Evolutionary conservation across 2,329 filamentous ascomycete species (phyloP).

Genomic region (Sarocladium oryzae): DNA sequence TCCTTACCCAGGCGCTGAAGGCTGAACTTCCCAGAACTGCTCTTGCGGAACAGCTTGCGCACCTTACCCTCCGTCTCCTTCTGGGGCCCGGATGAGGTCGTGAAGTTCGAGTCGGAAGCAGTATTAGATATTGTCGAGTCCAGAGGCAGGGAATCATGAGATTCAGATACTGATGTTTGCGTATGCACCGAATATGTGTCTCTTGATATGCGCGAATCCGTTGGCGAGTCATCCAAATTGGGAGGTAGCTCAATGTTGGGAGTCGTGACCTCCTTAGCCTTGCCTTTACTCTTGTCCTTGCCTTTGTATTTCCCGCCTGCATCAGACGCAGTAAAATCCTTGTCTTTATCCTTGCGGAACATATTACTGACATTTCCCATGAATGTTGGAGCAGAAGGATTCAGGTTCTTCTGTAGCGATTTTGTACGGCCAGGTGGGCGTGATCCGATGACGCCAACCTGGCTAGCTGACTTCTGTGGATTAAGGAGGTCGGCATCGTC

Average conservation of each 20-base stretch:
- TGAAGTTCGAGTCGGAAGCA: constrained; percentile 41
- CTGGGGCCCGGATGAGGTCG: constrained; percentile 19
- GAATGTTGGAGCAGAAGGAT: constrained; percentile 85
- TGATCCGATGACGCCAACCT: constrained; percentile 73
- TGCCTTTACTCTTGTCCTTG: constrained; percentile 33
- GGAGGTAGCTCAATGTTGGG: constrained; percentile 32
- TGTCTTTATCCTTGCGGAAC: constrained; percentile 40
- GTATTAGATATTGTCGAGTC: constrained; percentile 52
- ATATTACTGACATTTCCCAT: constrained; percentile 68
- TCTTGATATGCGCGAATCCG: constrained; percentile 47
- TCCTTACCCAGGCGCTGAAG: constrained; percentile 49
- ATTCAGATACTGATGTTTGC: constrained; percentile 52
- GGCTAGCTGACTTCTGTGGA: constrained; percentile 46
- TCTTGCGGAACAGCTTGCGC: constrained; percentile 57
- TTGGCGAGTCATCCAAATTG: constrained; percentile 40
- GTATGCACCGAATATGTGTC: constrained; percentile 53
- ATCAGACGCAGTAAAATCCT: constrained; percentile 32
- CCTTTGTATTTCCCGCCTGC: constrained; percentile 37
- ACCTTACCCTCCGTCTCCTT: constrained; percentile 36
- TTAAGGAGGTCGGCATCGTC: constrained; percentile 50
- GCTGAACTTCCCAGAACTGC: constrained; percentile 60
- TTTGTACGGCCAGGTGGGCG: constrained; percentile 42
- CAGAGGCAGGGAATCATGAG: constrained; percentile 50
- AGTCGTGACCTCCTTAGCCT: constrained; percentile 28
- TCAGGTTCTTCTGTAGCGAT: constrained; percentile 53